Evolutionary conservation across 2,329 filamentous ascomycete genomes (phyloP), one percentile per base, ranked within the genome.

Genomic region (Neofusicoccum ribis): DNA sequence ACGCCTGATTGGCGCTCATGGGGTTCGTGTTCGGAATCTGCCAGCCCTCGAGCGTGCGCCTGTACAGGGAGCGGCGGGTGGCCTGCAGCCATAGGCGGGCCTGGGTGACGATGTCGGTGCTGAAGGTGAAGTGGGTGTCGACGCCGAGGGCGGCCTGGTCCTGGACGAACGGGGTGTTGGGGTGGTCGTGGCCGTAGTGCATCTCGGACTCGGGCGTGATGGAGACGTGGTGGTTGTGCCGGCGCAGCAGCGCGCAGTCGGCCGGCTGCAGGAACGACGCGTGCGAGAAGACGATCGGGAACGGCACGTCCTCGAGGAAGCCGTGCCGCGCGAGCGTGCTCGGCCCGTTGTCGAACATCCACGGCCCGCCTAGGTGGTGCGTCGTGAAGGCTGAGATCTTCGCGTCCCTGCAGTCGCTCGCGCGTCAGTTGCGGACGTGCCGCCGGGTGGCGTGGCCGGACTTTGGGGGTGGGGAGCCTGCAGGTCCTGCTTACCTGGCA

Each of bases 131-230:
- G 68, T 85, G 82, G 0, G 83, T 86, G 68, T 87, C 84, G 8
- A 86, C 76, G 2, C 85, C 85, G 0, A 87, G 77, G 1, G 83
- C 72, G 1, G 79, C 80, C 67, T 86, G 84, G 69, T 87, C 84
- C 37, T 79, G 78, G 39, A 82, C 75, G 8, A 77, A 70, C 63
- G 82, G 77, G 23, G 75, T 78, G 43, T 72, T 70, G 1, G 79
- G 77, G 65, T 87, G 83, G 0, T 74, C 77, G 68, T 85, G 83
- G 17, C 85, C 85, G 72, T 82, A 87, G 71, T 86, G 84, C 78
- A 85, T 82, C 69, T 88, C 85, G 0, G 83, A 85, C 70, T 88
- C 86, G 1, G 85, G 84, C 0, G 86, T 87, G 66, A 84, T 84
- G 60, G 84, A 85, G 47, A 88, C 73, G 72, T 83, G 83, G 52